phyloP scores from a whole-genome alignment of 2,329 filamentous ascomycete species.

The Truncatella angustata region DNA sequence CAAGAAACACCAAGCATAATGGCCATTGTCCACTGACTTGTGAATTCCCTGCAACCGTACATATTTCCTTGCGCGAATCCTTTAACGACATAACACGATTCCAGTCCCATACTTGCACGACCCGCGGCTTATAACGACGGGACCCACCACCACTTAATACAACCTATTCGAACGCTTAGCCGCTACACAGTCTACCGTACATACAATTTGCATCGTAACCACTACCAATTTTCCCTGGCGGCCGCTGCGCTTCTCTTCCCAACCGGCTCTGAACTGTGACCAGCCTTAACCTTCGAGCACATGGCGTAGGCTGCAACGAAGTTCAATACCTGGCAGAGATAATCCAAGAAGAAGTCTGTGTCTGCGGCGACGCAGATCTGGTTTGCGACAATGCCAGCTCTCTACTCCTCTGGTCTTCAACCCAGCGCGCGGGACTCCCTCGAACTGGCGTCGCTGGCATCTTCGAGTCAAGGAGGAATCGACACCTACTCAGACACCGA shows the following conservation, averaged over 20 bases:
- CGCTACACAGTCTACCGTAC: too few relatives aligned
- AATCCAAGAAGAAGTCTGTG: neutral
- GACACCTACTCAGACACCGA: constrained; percentile 63
- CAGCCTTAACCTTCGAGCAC: neutral
- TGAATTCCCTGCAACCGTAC: neutral
- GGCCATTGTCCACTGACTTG: neutral
- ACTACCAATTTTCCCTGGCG: too few relatives aligned
- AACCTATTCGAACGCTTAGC: too few relatives aligned
- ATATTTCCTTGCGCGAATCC: neutral
- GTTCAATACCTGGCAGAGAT: neutral
- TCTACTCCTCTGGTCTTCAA: constrained; percentile 43
- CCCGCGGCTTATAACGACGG: too few relatives aligned
- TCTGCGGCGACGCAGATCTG: neutral
- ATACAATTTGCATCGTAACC: too few relatives aligned
- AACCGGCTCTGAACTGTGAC: too few relatives aligned
- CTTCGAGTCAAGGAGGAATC: constrained; percentile 63
- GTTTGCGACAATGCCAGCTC: constrained; percentile 32
- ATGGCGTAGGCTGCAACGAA: neutral
- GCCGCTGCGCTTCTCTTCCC: too few relatives aligned
- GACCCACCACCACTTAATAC: too few relatives aligned
- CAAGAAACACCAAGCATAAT: neutral
- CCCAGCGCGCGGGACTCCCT: constrained; percentile 78
- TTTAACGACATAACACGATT: neutral
- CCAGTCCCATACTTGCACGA: neutral
- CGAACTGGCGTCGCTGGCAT: constrained; percentile 92